These are phyloP conservation scores for Prunus fruticosa DNA, from an alignment of 306 rosid species.

Conservation along the genomic window DNA sequence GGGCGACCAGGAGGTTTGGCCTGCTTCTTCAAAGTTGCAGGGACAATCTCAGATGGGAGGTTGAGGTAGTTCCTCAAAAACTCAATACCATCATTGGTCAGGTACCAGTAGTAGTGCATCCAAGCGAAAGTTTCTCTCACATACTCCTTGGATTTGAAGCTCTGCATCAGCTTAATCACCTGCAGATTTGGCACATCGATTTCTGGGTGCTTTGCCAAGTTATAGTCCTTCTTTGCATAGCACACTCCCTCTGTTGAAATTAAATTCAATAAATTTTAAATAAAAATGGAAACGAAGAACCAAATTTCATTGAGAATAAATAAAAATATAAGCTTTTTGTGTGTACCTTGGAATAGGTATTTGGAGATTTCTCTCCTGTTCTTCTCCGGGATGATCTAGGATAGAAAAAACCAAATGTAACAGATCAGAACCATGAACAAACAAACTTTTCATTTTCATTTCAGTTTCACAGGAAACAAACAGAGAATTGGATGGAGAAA, in stretches of 20 bases:
- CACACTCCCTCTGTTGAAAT: conserved; percentile 47
- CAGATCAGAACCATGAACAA: not conserved
- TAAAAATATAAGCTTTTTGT: too few species aligned
- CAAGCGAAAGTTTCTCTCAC: conserved; percentile 94
- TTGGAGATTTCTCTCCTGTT: conserved; percentile 56
- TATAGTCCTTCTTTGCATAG: conserved; percentile 67
- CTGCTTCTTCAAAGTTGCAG: conserved; percentile 81
- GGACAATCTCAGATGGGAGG: conserved; percentile 91
- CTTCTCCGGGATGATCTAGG: conserved; percentile 52
- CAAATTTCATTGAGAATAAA: too few species aligned
- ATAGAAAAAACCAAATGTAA: not conserved
- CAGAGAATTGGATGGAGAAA: not conserved
- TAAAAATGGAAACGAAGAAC: not conserved
- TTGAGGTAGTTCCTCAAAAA: conserved; percentile 78
- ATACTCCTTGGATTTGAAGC: conserved; percentile 86
- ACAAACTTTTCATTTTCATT: not conserved
- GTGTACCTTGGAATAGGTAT: conserved; percentile 55
- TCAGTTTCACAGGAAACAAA: not conserved
- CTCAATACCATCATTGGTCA: conserved; percentile 92
- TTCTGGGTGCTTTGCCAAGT: conserved; percentile 80
- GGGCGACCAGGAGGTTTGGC: conserved; percentile 74
- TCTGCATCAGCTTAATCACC: conserved; percentile 97
- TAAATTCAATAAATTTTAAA: not conserved
- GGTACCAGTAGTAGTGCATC: conserved; percentile 95
- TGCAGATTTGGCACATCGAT: conserved; percentile 91